phyloP scores from a whole-genome alignment of 805 yeast genomes.

The Nakazawaea peltata region DNA sequence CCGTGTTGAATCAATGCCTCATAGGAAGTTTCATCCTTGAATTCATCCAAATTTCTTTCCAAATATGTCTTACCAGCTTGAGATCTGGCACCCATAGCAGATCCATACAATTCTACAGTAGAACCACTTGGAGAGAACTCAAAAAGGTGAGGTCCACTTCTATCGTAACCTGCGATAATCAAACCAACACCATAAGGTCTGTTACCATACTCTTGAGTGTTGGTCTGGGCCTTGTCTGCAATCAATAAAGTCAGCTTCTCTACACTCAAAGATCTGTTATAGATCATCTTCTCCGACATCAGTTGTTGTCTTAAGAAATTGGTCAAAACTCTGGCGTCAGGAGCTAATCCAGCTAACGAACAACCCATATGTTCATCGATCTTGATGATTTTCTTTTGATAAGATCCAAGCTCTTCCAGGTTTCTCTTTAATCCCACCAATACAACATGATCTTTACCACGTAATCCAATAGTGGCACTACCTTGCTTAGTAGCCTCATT shows the following conservation, averaged over 20 bases:
- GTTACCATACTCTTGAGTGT: conserved; percentile 92
- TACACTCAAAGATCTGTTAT: conserved; percentile 76
- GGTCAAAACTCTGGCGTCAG: conserved; percentile 92
- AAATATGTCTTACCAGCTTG: conserved; percentile 96
- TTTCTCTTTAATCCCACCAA: conserved; percentile 91
- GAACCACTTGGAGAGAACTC: conserved; percentile 97
- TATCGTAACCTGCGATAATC: conserved; percentile 84
- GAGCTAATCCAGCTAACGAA: conserved; percentile 95
- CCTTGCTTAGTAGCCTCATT: conserved; percentile 97
- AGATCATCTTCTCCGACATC: conserved; percentile 77
- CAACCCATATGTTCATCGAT: conserved; percentile 92
- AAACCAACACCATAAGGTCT: conserved; percentile 98
- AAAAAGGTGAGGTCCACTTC: conserved; percentile 85
- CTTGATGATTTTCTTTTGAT: conserved; percentile 87
- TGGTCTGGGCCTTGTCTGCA: conserved; percentile 95
- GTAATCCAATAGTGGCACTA: conserved; percentile 91
- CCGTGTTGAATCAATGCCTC: conserved; percentile 82
- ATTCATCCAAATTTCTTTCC: conserved; percentile 74
- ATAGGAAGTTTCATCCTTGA: conserved; percentile 45
- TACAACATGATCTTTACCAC: conserved; percentile 81
- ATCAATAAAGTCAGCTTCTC: conserved; percentile 76
- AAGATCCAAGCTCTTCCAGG: conserved; percentile 95
- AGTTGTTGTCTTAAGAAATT: conserved; percentile 89
- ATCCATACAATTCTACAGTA: conserved; percentile 82
- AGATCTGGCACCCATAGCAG: conserved; percentile 97